Evolutionary conservation across 345 rosid genomes (phyloP), one percentile per base, ranked within the genome.

Genomic region (Rhizophora apiculata): DNA sequence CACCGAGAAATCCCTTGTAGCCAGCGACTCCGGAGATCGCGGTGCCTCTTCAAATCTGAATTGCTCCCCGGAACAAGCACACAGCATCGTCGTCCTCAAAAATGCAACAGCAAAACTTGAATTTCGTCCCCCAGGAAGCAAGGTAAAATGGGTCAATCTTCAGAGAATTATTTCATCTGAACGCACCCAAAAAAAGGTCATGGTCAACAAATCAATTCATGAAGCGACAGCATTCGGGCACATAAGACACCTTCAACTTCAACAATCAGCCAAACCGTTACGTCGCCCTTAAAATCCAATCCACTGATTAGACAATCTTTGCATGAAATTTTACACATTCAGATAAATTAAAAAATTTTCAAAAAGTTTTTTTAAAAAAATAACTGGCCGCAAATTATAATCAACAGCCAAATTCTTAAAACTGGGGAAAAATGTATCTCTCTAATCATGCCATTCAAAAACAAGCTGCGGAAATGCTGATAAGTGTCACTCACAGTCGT

Each of bases 11-110:
- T 95, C 99, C 72, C 99, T 79, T 0, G 97, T 95, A 48, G 99
- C 98, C 68, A 95, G 76, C 4, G 99, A 90, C 63, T 88, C 98
- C 57, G 97, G 97, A 16, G 99, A 92, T 61, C 83, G 88, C 6
- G 96, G 92, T 67, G 87, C 87, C 20, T 95, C 99, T 71, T 95
- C 97, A 39, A 90, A 80, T 71, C 88, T 86, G 83, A 95, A 92
- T 60, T 86, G 98, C 82, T 92, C 96, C 22, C 99, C 96, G 32
- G 99, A 95, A 76, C 98, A 95, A 79, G 98, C 91, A 72, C 98
- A 92, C 92, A 95, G 72, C 98, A 92, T 92, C 59, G 13, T 55
- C 76, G 77, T 84, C 21, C 37, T 49, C 65, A 46, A 49, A 37
- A 67, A 31, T 3, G 29, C 72, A 51, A 32, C 30, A 5, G 16